phyloP scores from a whole-genome alignment of 495 filamentous ascomycete genomes.

The Talaromyces trachyspermus region DNA sequence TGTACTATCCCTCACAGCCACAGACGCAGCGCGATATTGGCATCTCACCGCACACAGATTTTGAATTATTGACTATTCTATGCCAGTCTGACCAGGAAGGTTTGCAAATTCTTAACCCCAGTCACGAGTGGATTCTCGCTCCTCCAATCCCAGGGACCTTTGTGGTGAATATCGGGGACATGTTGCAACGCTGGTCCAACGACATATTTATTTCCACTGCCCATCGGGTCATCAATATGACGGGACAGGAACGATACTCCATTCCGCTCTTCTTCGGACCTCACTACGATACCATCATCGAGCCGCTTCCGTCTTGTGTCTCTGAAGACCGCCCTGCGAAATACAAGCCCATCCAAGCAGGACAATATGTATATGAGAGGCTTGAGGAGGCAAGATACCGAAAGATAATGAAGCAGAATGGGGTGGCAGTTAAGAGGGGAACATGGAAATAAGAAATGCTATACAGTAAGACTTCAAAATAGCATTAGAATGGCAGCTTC shows the following conservation, averaged over 20 bases:
- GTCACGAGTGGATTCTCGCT: constrained; percentile 43
- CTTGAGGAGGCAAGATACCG: no score
- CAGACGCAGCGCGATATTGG: constrained; percentile 26
- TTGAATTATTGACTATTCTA: constrained; percentile 43
- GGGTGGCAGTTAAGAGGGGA: no score
- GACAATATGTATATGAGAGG: constrained; percentile 1
- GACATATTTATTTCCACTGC: constrained; percentile 39
- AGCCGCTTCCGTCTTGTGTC: not conserved
- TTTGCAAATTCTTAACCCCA: constrained; percentile 43
- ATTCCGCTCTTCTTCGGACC: constrained; percentile 42
- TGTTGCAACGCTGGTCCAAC: constrained; percentile 39
- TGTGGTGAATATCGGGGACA: constrained; percentile 49
- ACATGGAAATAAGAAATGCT: no score
- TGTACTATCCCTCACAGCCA: constrained; percentile 37
- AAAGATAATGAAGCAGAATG: no score
- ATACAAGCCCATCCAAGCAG: constrained; percentile 3
- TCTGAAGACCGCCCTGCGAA: constrained; percentile 1
- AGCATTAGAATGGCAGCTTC: no score
- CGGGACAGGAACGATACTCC: constrained; percentile 37
- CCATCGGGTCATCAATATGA: constrained; percentile 44
- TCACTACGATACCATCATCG: constrained; percentile 19
- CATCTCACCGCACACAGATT: constrained; percentile 42
- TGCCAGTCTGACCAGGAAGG: constrained; percentile 34
- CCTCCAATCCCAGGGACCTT: constrained; percentile 39
- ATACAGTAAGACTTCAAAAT: no score